Conservation (phyloP, 257 asterid genomes). For the Primulina eburnea region DNA sequence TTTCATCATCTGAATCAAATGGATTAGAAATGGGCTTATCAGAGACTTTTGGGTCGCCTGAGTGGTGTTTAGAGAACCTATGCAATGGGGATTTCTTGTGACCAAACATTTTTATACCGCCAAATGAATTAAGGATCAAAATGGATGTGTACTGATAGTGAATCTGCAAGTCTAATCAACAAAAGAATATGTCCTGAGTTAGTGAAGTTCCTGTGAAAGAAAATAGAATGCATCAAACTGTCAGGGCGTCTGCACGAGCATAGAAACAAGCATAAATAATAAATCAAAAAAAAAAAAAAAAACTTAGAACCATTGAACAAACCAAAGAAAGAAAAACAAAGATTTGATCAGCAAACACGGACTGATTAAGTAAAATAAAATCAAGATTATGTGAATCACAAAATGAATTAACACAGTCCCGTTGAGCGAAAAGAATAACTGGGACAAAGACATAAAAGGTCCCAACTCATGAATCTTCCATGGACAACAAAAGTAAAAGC, state of each 20-base stretch:
- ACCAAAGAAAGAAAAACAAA: not conserved
- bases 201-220: not conserved
- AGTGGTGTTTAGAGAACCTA: slow-evolving; percentile 44
- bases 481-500: not conserved
- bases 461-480: not conserved
- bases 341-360: not conserved
- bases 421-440: too few species aligned
- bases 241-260: not conserved
- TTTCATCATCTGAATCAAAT: slow-evolving; percentile 71
- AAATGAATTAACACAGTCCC: too few species aligned
- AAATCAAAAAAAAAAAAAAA: too few species aligned
- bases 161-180: slow-evolving; percentile 18
- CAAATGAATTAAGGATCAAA: slow-evolving; percentile 10
- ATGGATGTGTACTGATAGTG: slow-evolving; percentile 10
- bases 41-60: slow-evolving; percentile 31
- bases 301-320: not conserved
- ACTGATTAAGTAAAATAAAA: not conserved
- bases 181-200: slow-evolving; percentile 16
- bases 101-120: slow-evolving; percentile 54
- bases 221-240: not conserved
- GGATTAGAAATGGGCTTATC: slow-evolving; percentile 52
- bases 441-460: not conserved
- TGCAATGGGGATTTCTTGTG: slow-evolving; percentile 58
- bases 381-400: not conserved
- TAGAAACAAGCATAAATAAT: not conserved